Conservation (phyloP, 257 asterid species). For the Misopates orontium region DNA sequence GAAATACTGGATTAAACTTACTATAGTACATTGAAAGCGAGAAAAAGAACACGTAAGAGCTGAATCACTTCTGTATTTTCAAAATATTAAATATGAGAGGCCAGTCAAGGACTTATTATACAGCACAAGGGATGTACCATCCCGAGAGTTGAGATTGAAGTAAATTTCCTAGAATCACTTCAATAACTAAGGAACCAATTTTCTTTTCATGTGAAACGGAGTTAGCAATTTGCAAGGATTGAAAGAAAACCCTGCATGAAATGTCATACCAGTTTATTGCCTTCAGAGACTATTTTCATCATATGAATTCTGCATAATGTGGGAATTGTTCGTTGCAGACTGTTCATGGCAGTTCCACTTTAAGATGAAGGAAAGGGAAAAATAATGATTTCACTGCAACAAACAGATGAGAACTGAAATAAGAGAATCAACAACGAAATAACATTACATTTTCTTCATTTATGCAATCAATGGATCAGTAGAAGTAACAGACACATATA, state of each 20-base stretch:
- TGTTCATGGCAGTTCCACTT: background rate
- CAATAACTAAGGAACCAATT: background rate
- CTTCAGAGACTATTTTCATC: background rate
- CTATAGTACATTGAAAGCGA: too few relatives aligned
- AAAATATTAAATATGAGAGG: slow-evolving; percentile 12
- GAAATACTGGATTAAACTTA: background rate
- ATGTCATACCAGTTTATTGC: background rate
- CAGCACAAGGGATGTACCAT: slow-evolving; percentile 23
- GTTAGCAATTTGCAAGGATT: slow-evolving; percentile 19
- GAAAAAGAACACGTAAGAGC: background rate
- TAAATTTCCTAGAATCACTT: slow-evolving; percentile 17
- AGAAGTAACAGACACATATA: background rate
- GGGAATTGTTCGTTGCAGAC: background rate
- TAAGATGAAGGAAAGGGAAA: background rate
- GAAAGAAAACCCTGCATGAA: slow-evolving; percentile 22
- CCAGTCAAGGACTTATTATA: slow-evolving; percentile 21
- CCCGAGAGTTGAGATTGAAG: slow-evolving; percentile 3
- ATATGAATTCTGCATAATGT: slow-evolving; percentile 1
- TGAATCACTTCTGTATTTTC: slow-evolving; percentile 17
- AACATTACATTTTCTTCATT: too few relatives aligned
- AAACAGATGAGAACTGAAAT: background rate
- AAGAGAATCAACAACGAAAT: background rate
- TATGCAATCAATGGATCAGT: background rate
- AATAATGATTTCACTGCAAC: background rate
- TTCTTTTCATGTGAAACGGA: slow-evolving; percentile 5